Conservation (phyloP, 129 eudicot species). For the Centrapalus pauciflorus region DNA sequence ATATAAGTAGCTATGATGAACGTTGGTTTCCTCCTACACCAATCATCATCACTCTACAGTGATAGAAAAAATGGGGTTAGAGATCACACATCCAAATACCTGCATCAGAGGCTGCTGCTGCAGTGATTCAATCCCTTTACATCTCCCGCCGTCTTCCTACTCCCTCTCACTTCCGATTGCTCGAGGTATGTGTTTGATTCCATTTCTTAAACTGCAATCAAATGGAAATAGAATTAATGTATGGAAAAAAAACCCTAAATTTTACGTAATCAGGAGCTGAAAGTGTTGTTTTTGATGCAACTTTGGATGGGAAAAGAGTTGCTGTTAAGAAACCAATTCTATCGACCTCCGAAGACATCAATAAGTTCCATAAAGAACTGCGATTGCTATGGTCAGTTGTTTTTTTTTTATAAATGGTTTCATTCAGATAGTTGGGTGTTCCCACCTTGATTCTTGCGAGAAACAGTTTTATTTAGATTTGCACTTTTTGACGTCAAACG, state of each 20-base stretch:
- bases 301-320: constrained; percentile 60
- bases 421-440: neutral
- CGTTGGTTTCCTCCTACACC: no score
- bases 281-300: constrained; percentile 84
- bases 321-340: constrained; percentile 81
- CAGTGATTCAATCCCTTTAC: constrained; percentile 81
- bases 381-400: constrained; percentile 64
- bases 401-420: neutral
- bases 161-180: constrained; percentile 71
- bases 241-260: neutral
- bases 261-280: constrained; percentile 59
- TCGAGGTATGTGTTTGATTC: constrained; percentile 37
- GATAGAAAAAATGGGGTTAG: constrained; percentile 46
- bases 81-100: constrained; percentile 59
- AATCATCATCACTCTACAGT: no score
- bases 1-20: no score
- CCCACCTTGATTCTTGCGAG: no score
- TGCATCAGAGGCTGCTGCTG: constrained; percentile 87
- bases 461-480: neutral
- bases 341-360: constrained; percentile 75
- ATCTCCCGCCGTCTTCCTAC: constrained; percentile 69
- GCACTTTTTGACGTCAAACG: neutral
- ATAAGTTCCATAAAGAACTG: constrained; percentile 79
- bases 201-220: neutral
- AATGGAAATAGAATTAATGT: neutral